phyloP scores from a whole-genome alignment of 1,284 basidiomycete species.

The Cryptococcus jaspeensis region DNA sequence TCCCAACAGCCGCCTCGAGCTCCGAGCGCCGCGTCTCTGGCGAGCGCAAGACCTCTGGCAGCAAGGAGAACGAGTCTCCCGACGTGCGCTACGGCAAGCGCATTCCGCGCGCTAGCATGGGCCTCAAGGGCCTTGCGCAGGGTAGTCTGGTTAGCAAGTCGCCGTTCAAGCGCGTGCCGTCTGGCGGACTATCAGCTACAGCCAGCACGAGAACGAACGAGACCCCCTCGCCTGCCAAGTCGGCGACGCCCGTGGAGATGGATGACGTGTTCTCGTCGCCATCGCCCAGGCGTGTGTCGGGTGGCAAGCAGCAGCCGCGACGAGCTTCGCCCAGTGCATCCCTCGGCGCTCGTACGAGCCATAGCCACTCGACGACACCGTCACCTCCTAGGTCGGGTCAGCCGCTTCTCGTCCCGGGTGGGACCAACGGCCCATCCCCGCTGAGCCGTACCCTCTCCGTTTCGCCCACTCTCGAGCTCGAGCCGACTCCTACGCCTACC shows the following conservation, averaged over 20 bases:
- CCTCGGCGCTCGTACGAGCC: conserved; percentile 15
- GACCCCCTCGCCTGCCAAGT: conserved; percentile 17
- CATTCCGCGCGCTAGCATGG: conserved; percentile 70
- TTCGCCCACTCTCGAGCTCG: conserved; percentile 7
- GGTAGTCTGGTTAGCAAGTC: conserved; percentile 79
- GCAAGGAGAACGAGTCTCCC: conserved; percentile 65
- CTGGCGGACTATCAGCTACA: conserved; percentile 17
- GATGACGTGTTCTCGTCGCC: conserved; percentile 43
- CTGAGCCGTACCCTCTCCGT: conserved; percentile 20
- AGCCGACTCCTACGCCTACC: conserved; percentile 29
- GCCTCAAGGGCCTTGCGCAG: conserved; percentile 69
- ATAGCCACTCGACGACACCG: conserved; percentile 35
- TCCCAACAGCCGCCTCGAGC: conserved; percentile 13
- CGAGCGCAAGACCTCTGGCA: conserved; percentile 46
- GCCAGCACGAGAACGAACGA: conserved; percentile 18
- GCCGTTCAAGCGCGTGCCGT: conserved; percentile 60
- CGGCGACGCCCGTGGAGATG: conserved; percentile 20
- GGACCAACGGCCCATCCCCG: conserved; percentile 29
- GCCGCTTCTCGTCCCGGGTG: conserved; percentile 1
- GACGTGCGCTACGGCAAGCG: conserved; percentile 55
- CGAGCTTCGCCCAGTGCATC: conserved; percentile 28
- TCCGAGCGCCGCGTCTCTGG: conserved; percentile 19
- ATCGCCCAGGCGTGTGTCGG: conserved; percentile 30
- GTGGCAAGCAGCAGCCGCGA: conserved; percentile 20
- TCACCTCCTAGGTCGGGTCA: conserved; percentile 29